Base-by-base conservation (phyloP, 1,284 basidiomycete genomes). In the Farysia itapuensis region DNA sequence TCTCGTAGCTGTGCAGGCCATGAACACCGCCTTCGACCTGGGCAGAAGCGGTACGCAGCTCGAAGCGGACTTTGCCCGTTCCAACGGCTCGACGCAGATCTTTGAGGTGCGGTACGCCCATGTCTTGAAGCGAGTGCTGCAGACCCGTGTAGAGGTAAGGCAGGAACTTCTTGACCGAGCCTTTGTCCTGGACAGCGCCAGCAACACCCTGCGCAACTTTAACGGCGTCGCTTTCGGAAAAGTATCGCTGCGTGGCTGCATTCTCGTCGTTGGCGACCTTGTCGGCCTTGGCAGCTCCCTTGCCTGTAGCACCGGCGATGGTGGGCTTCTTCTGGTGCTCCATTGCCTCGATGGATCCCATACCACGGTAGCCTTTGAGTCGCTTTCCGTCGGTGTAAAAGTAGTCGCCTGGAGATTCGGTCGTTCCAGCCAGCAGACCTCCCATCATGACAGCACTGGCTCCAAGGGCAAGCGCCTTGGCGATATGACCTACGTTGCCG, bases 391-490 rank as follows among this genome's bases (percentile, higher is more conserved):
- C 93, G 77, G 96, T 91, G 79, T 94, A 96, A 79, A 94, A 97
- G 82, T 96, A 99, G 79, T 97, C 93, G 67, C 95, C 95, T 0
- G 95, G 94, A 1, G 92, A 91, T 79, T 99, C 94, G 58, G 90
- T 88, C 33, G 94, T 97, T 25, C 95, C 94, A 14, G 94, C 95
- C 21, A 99, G 82, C 43, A 98, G 79, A 19, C 92, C 89, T 41
- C 94, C 94, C 94, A 98, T 97, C 94, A 98, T 98, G 54, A 97
- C 92, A 6, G 90, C 93, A 20, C 87, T 86, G 5, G 94, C 94
- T 49, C 94, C 94, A 20, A 99, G 84, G 4, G 91, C 82, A 35
- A 98, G 81, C 2, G 94, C 94, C 81, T 99, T 99, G 76, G 96
- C 92, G 70, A 97, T 89, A 79, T 99, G 94, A 0, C 94, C 94